Percentiles rank a stretch among this genome's conserved stretches.
These are phyloP conservation scores for Barbarea vulgaris DNA, from an alignment of 345 rosid genomes.

Conservation along the genomic window DNA sequence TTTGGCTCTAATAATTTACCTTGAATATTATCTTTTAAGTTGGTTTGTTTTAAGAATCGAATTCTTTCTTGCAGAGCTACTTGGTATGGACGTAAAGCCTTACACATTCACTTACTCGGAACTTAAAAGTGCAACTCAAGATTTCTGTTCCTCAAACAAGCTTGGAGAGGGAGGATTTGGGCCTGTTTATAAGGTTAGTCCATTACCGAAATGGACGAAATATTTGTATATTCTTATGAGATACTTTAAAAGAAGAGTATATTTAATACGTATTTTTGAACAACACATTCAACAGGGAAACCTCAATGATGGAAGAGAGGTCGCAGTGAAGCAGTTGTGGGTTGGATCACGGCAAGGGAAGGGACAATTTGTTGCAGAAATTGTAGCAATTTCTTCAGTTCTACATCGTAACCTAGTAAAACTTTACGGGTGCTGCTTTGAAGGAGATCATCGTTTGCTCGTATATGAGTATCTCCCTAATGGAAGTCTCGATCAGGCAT, in stretches of 20 bases:
- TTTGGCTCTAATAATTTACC: no score
- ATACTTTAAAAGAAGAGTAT: background rate
- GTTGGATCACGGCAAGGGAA: slow-evolving; percentile 71
- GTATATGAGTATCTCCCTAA: slow-evolving; percentile 62
- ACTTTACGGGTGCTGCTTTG: slow-evolving; percentile 45
- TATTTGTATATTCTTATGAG: background rate
- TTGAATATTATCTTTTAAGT: background rate
- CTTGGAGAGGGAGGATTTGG: slow-evolving; percentile 92
- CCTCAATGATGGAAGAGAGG: slow-evolving; percentile 44
- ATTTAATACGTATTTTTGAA: background rate
- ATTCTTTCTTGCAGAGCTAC: slow-evolving; percentile 46
- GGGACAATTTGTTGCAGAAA: slow-evolving; percentile 67
- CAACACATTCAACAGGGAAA: slow-evolving; percentile 37
- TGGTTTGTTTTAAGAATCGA: background rate
- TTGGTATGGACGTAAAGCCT: slow-evolving; percentile 55
- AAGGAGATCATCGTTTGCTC: slow-evolving; percentile 48
- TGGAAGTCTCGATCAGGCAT: slow-evolving; percentile 55
- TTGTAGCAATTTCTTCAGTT: slow-evolving; percentile 47
- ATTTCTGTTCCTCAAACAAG: slow-evolving; percentile 57
- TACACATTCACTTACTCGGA: slow-evolving; percentile 62
- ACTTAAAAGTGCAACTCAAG: slow-evolving; percentile 67
- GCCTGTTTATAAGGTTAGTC: slow-evolving; percentile 60
- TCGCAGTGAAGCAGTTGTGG: slow-evolving; percentile 69
- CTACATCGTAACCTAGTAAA: slow-evolving; percentile 45
- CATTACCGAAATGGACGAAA: background rate